These are phyloP conservation scores for Vitis rotundifolia DNA, from an alignment of 164 flowering plant species.

Conservation along the genomic window DNA sequence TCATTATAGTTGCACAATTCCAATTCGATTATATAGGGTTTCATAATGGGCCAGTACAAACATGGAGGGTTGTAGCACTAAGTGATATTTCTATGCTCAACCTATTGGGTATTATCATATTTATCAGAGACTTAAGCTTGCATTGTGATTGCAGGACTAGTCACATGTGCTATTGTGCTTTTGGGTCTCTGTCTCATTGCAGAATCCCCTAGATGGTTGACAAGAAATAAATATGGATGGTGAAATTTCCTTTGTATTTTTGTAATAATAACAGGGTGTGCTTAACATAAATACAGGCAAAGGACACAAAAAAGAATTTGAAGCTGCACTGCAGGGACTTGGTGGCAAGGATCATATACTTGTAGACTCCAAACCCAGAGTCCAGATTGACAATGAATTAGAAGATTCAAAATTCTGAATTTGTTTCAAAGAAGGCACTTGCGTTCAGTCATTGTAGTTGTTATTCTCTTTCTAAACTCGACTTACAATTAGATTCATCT, in stretches of 20 bases:
- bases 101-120: too few species aligned
- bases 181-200: constrained; percentile 74
- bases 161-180: constrained; percentile 63
- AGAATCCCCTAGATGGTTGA: constrained; percentile 98
- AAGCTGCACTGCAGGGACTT: constrained; percentile 54
- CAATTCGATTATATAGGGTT: constrained; percentile 4
- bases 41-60: constrained; percentile 71
- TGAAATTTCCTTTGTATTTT: background rate
- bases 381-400: background rate
- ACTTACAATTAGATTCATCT: background rate
- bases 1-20: too few species aligned
- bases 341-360: constrained; percentile 53
- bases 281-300: constrained; percentile 52
- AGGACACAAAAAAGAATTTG: constrained; percentile 66
- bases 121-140: background rate
- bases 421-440: constrained; percentile 71
- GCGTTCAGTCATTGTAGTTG: constrained; percentile 60
- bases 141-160: constrained; percentile 49
- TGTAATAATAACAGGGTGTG: background rate
- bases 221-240: constrained; percentile 25
- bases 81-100: constrained; percentile 24
- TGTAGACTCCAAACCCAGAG: background rate
- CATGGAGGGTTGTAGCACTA: constrained; percentile 81
- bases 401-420: constrained; percentile 47
- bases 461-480: background rate